These are phyloP conservation scores for Chaetomiaceae sp. DNA, from an alignment of 2,329 filamentous ascomycete species.

Conservation along the genomic window DNA sequence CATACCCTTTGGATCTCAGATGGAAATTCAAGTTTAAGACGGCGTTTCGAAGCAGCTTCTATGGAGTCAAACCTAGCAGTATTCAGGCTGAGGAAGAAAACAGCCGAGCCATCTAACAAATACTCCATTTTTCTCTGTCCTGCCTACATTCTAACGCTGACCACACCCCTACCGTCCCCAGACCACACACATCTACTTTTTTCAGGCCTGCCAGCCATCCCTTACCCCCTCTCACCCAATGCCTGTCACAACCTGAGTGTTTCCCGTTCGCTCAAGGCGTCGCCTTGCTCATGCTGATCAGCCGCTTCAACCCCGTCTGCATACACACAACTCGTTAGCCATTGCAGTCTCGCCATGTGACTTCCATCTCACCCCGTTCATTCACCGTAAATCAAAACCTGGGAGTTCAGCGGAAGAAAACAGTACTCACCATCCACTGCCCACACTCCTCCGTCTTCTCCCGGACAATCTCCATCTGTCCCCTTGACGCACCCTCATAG, in stretches of 20 bases:
- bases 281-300: constrained; percentile 73
- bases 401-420: neutral
- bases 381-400: no score
- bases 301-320: constrained; percentile 67
- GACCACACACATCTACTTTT: constrained; percentile 13
- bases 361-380: no score
- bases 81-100: no score
- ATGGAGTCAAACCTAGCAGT: no score
- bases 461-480: constrained; percentile 70
- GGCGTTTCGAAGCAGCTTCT: no score
- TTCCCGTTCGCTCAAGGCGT: constrained; percentile 48
- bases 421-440: constrained; percentile 72
- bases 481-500: constrained; percentile 58
- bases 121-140: no score
- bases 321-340: constrained; percentile 35
- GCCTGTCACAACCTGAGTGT: no score
- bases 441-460: constrained; percentile 76
- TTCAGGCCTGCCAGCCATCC: constrained; percentile 2
- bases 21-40: no score
- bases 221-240: neutral
- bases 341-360: neutral
- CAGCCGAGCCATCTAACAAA: no score
- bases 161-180: no score
- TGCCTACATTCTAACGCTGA: no score
- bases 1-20: no score